Conservation (phyloP, 257 asterid species). For the Lycium ferocissimum region DNA sequence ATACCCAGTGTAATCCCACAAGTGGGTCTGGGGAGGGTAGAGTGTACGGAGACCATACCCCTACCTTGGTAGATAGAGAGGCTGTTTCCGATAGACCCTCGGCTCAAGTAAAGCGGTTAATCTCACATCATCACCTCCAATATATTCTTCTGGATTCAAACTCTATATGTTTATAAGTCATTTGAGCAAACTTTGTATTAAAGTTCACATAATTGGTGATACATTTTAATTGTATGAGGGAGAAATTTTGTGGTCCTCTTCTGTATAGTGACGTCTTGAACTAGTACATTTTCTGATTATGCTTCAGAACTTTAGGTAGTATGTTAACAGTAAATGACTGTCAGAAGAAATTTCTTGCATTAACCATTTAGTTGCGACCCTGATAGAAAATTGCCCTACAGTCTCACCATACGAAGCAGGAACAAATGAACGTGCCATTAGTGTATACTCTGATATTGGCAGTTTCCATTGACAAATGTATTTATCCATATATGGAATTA, state of each 20-base stretch:
- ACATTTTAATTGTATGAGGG: not conserved
- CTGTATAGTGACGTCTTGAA: not conserved
- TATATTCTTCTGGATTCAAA: not conserved
- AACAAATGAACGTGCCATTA: not conserved
- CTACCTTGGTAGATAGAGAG: too few species aligned
- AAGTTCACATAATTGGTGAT: not conserved
- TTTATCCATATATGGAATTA: not conserved
- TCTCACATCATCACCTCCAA: not conserved
- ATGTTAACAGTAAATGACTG: not conserved
- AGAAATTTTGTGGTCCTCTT: not conserved
- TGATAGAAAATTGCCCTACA: not conserved
- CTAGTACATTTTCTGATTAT: not conserved
- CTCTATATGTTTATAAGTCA: not conserved
- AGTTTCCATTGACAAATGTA: not conserved
- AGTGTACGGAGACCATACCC: too few species aligned
- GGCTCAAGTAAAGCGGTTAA: not conserved
- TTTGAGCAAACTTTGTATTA: not conserved
- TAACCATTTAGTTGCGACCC: not conserved
- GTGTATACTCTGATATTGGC: not conserved
- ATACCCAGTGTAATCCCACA: too few species aligned
- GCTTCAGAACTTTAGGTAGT: not conserved
- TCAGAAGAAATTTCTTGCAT: not conserved
- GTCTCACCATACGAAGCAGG: not conserved
- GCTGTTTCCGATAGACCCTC: too few species aligned
- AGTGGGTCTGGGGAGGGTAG: too few species aligned